phyloP scores from a whole-genome alignment of 2,329 filamentous ascomycete genomes.

The Chaetomiaceae sp. region DNA sequence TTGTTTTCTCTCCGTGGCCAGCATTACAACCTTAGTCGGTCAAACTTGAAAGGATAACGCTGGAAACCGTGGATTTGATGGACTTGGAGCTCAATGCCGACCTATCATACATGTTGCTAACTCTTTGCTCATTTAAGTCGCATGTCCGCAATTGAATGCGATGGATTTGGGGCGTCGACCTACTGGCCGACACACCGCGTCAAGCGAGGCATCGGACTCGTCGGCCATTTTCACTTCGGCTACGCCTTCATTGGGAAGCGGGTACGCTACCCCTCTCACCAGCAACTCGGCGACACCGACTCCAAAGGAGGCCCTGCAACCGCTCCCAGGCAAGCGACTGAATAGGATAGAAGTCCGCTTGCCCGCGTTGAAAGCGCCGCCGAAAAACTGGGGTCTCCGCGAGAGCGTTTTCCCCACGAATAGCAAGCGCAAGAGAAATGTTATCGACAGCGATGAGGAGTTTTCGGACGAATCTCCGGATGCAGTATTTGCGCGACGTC shows the following conservation, averaged over 20 bases:
- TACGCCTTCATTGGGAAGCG: constrained; percentile 35
- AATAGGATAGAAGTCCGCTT: constrained; percentile 36
- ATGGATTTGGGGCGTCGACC: constrained; percentile 24
- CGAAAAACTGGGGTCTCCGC: constrained; percentile 42
- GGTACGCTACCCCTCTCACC: constrained; percentile 41
- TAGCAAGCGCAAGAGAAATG: constrained; percentile 41
- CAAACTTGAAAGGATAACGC: not conserved
- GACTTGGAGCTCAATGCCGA: too few relatives aligned
- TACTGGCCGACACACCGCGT: constrained; percentile 29
- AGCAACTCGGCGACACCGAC: constrained; percentile 40
- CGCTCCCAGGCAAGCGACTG: constrained; percentile 20
- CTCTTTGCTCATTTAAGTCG: constrained; percentile 17
- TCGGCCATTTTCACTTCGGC: constrained; percentile 36
- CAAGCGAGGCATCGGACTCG: constrained; percentile 30
- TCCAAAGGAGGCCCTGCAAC: constrained; percentile 22
- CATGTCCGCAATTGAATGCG: constrained; percentile 11
- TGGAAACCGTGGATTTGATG: too few relatives aligned
- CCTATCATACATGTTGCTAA: not conserved
- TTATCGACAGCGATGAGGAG: constrained; percentile 41
- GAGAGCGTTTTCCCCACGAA: constrained; percentile 48
- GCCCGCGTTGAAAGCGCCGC: constrained; percentile 31
- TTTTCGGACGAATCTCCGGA: constrained; percentile 37
- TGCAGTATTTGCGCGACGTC: constrained; percentile 49
- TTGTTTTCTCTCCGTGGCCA: too few relatives aligned
- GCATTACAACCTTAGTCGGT: not conserved